Percentiles rank a stretch among this genome's conserved stretches.
phyloP scores from a whole-genome alignment of 441 rosid species.

The Arabidopsis hybrid region DNA sequence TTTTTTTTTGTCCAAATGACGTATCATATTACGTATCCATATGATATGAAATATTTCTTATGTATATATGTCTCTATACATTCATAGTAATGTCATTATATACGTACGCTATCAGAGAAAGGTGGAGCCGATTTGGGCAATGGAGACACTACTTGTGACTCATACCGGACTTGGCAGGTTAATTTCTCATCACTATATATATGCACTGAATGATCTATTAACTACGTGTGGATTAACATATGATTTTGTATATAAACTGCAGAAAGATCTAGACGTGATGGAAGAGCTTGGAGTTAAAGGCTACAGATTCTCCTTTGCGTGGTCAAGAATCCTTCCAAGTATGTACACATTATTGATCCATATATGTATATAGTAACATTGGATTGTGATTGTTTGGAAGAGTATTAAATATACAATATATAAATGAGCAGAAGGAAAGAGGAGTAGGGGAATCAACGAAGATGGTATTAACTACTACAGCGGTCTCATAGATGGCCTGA shows the following conservation, averaged over 20 bases:
- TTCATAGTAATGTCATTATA: constrained; percentile 13
- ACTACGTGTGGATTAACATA: background rate
- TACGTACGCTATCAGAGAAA: constrained; percentile 22
- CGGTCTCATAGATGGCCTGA: constrained; percentile 25
- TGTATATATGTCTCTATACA: background rate
- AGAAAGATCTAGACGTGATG: constrained; percentile 39
- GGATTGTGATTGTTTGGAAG: background rate
- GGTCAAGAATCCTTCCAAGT: constrained; percentile 47
- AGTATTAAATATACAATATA: background rate
- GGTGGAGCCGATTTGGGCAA: constrained; percentile 33
- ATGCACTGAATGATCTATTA: background rate
- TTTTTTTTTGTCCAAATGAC: too few relatives aligned
- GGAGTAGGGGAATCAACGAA: constrained; percentile 31
- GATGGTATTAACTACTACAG: constrained; percentile 27
- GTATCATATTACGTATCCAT: background rate
- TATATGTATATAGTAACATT: background rate
- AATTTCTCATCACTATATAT: background rate
- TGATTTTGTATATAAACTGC: background rate
- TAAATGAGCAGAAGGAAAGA: constrained; percentile 41
- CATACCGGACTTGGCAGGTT: constrained; percentile 20
- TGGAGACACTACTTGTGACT: constrained; percentile 33
- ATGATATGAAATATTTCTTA: background rate
- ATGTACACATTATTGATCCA: background rate
- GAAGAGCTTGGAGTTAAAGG: constrained; percentile 7
- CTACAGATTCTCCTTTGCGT: constrained; percentile 42